Base-by-base conservation (phyloP, 1,284 basidiomycete genomes). In the Apiotrichum montevideense region DNA sequence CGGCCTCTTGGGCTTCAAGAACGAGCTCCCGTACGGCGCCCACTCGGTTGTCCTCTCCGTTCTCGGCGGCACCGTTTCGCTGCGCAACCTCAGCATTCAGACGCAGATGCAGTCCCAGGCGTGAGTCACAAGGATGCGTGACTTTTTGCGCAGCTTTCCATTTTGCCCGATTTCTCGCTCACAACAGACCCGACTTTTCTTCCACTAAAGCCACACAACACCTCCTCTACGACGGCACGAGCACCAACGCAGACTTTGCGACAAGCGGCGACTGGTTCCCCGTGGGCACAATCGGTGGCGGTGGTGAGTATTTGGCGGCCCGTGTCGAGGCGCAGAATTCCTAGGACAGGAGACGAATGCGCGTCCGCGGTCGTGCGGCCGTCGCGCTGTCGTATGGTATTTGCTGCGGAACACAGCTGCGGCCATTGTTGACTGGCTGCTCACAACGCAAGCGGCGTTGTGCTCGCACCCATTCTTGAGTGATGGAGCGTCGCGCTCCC, bases 51-150 rank as follows among this genome's bases (percentile, higher is more conserved):
- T 21, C 7, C 48, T 55, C 35, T 41, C 13, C 35, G 14, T 50
- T 13, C 35, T 46, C 6, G 4, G 7, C 7, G 54, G 54, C n/a
- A 40, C n/a, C 5, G 37, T 55, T 5, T n/a, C 35, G 29, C 34
- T 55, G 2, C 15, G 37, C 6, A n/a, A 29, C 13, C 35, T 55
- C 32, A 35, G 15, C 3, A 13, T 55, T 3, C 48, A 32, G 14
- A 55, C 54, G 6, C 42, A 35, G 9, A n/a, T 51, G 39, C 10
- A 8, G 4, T 41, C 50, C n/a, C 43, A 56, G 35, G 54, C 54
- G 53, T 54, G 35, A 46, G 53, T 46, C 6, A 6, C 29, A 46
- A 15, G 4, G 11, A 11, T 33, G 13, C 13, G 8, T 39, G 2
- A 39, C 8, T 8, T 39, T 39, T 13, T 39, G 4, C 37, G 3